Percentiles rank a stretch among this genome's conserved stretches.
Evolutionary conservation across 345 rosid species (phyloP).

Genomic region (Dimocarpus longan): DNA sequence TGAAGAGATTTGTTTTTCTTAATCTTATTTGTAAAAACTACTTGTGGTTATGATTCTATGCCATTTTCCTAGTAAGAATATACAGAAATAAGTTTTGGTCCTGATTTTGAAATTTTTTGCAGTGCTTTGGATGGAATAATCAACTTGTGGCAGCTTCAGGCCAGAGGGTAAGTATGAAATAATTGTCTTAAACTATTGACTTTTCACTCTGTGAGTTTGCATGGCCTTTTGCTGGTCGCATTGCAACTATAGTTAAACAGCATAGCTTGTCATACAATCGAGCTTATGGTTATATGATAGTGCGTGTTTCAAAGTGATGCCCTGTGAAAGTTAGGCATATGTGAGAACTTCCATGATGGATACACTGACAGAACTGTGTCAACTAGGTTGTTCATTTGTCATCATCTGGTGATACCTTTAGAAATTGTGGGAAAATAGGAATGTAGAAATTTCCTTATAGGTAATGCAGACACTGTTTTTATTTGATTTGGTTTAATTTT

Average conservation of each 20-base stretch:
- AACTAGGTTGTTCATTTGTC: not conserved
- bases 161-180: constrained; percentile 41
- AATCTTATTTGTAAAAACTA: not conserved
- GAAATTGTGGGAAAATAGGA: not conserved
- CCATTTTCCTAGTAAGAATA: not conserved
- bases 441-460: not conserved
- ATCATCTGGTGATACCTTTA: not conserved
- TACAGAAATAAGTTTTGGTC: constrained; percentile 28
- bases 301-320: constrained; percentile 8
- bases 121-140: constrained; percentile 64
- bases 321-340: not conserved
- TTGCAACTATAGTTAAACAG: not conserved
- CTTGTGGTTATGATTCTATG: not conserved
- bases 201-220: not conserved
- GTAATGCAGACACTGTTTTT: not conserved
- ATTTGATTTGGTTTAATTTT: too few relatives aligned
- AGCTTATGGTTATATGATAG: not conserved
- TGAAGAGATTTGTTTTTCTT: not conserved
- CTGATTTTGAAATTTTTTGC: constrained; percentile 19
- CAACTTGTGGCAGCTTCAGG: constrained; percentile 58
- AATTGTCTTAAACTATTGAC: not conserved
- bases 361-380: not conserved
- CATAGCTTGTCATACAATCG: not conserved
- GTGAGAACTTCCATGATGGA: constrained; percentile 8
- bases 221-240: constrained; percentile 3